Evolutionary conservation across 805 yeast genomes (phyloP).

Genomic region (Barnettozyma vustinii): DNA sequence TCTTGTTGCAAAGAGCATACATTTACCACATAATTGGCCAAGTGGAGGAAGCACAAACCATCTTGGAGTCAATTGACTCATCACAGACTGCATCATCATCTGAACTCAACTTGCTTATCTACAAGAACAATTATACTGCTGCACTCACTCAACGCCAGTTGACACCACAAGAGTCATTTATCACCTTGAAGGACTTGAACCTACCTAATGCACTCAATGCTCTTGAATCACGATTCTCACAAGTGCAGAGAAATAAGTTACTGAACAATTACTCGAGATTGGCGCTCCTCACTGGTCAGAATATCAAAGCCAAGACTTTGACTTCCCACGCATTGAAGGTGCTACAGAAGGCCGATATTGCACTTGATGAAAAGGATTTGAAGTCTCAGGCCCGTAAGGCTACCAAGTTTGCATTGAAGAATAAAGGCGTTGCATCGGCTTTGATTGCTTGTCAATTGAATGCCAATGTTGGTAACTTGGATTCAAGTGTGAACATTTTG

Average conservation of each 20-base stretch:
- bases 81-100: slow-evolving; percentile 17
- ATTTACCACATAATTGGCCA: slow-evolving; percentile 41
- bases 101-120: slow-evolving; percentile 26
- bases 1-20: slow-evolving; percentile 54
- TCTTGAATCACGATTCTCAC: slow-evolving; percentile 20
- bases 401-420: slow-evolving; percentile 30
- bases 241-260: slow-evolving; percentile 15
- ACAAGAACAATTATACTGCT: slow-evolving; percentile 27
- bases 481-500: slow-evolving; percentile 31
- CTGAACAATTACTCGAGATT: slow-evolving; percentile 20
- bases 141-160: neutral
- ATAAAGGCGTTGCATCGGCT: slow-evolving; percentile 27
- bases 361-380: slow-evolving; percentile 11
- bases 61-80: slow-evolving; percentile 31
- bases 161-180: slow-evolving; percentile 11
- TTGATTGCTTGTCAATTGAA: slow-evolving; percentile 33
- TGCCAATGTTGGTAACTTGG: slow-evolving; percentile 25
- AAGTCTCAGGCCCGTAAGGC: slow-evolving; percentile 26
- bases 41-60: slow-evolving; percentile 28
- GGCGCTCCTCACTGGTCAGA: slow-evolving; percentile 17
- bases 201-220: slow-evolving; percentile 20
- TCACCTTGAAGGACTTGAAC: slow-evolving; percentile 31
- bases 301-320: slow-evolving; percentile 12
- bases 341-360: slow-evolving; percentile 14
- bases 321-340: slow-evolving; percentile 12